Base-by-base conservation (phyloP, 495 filamentous ascomycete genomes). In the Aspergillus campestris region DNA sequence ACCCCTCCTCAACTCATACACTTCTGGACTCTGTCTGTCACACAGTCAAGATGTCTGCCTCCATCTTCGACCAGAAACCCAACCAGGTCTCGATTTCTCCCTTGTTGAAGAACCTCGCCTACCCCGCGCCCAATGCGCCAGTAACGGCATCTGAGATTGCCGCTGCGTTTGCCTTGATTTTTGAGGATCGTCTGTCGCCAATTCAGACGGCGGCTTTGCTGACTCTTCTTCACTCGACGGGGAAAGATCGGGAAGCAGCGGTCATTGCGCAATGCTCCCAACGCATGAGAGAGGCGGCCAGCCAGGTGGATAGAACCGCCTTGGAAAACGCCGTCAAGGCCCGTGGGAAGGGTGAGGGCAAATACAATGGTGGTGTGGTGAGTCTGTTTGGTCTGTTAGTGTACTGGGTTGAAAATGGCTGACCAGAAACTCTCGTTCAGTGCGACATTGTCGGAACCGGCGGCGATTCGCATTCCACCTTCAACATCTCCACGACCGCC, bases 391-490 rank as follows among this genome's bases (percentile, higher is more conserved):
- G 0, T 6, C 28, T 29, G 14, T 9, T 18, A 7, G 0, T 38
- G 30, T 30, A 14, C 8, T 44, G 11, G 12, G 7, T 42, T n/a
- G 30, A 33, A 31, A 10, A 15, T 38, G 29, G 15, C 14, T 38
- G 18, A 34, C 27, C 13, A 56, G 33, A 60, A 31, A 8, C 9
- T 47, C 7, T 32, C 31, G 29, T 52, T 18, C 39, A 90, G 83
- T 91, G 89, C 65, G 94, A 99, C 62, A 95, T 99, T 56, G 94
- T 97, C 37, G 94, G 94, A 56, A 99, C 94, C 10, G 94, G 94
- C 40, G 94, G 94, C 58, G 92, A 97, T 69, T 83, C 84, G 30
- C 89, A 96, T 71, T 85, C 89, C 61, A 99, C 94, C 13, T 97
- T 95, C 79, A 99, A 99, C 62, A 87, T 99, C 61, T 88, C 82